Evolutionary conservation across 2,329 filamentous ascomycete genomes (phyloP), one percentile per base, ranked within the genome.

Genomic region (Diplocarpon mali): DNA sequence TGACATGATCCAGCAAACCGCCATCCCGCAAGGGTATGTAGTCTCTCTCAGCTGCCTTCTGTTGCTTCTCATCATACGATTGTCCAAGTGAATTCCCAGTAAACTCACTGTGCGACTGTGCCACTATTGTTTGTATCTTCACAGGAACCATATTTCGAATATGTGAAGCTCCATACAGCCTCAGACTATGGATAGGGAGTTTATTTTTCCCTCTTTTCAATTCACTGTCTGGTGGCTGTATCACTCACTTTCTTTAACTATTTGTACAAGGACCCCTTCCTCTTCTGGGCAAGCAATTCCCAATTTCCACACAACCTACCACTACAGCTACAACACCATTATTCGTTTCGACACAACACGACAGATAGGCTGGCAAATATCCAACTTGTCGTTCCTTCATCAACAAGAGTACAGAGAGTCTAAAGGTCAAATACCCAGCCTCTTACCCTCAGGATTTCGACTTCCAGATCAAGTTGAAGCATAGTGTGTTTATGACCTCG

Each of bases 11-110:
- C n/a, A 78, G 76, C 63, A 74, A 71, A 60, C 71, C 72, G 52
- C 79, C 78, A 35, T 80, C 78, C 66, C 78, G 80, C 60, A 86
- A 84, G 75, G 84, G 84, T 84, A 75, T 64, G 78, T 74, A 35
- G 10, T 11, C 15, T 15, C 15, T 35, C 13, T 57, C 29, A 16
- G 8, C 20, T 34, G 27, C 42, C 35, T 42, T 35, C 12, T 8
- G 40, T 45, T 29, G 14, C 29, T 24, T 40, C 9, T 39, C 16
- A 36, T 20, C 14, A 3, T 41, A 15, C 10, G 20, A 43, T 36
- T 37, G 24, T 38, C 39, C 42, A 41, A 45, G 42, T 48, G 46
- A 31, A 13, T 44, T 29, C 16, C 6, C 35, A 24, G 31, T 35
- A 24, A 28, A 38, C 38, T 44, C 41, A 41, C 38, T 31, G 16